These are phyloP conservation scores for Jamesozyma piceae DNA, from an alignment of 805 yeast species.

Conservation along the genomic window DNA sequence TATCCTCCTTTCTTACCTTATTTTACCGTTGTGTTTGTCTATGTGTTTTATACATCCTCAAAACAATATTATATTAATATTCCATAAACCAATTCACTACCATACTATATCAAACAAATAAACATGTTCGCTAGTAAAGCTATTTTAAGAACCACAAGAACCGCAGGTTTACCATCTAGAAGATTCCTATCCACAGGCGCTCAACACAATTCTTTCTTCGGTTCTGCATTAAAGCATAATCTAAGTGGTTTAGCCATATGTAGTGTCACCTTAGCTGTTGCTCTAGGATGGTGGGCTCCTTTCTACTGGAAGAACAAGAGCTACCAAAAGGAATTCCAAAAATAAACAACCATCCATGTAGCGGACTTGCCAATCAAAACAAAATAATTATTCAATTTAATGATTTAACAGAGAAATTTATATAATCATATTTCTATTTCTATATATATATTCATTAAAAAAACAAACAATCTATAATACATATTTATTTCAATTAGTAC, in stretches of 20 bases:
- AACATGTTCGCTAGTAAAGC: not conserved
- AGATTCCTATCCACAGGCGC: constrained; percentile 36
- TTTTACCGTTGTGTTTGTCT: too few relatives aligned
- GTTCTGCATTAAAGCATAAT: constrained; percentile 20
- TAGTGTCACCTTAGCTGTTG: constrained; percentile 10
- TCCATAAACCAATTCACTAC: too few relatives aligned
- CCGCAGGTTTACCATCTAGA: not conserved
- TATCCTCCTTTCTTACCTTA: too few relatives aligned
- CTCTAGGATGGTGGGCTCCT: constrained; percentile 25
- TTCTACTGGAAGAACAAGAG: constrained; percentile 1
- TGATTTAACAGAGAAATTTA: too few relatives aligned
- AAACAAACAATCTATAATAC: not conserved
- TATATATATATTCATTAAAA: not conserved
- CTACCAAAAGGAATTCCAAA: not conserved
- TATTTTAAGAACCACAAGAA: not conserved
- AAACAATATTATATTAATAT: too few relatives aligned
- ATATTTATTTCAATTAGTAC: not conserved
- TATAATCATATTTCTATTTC: not conserved
- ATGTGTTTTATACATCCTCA: too few relatives aligned
- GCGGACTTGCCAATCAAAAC: too few relatives aligned
- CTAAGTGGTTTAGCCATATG: constrained; percentile 15
- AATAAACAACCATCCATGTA: too few relatives aligned
- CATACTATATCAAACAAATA: too few relatives aligned
- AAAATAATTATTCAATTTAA: not conserved
- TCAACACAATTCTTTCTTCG: constrained; percentile 1